A percentile compares a stretch with the other conserved stretches of the same genome.
These are phyloP conservation scores for Sporothrix sp. DNA, from an alignment of 2,329 filamentous ascomycete genomes.

Conservation along the genomic window DNA sequence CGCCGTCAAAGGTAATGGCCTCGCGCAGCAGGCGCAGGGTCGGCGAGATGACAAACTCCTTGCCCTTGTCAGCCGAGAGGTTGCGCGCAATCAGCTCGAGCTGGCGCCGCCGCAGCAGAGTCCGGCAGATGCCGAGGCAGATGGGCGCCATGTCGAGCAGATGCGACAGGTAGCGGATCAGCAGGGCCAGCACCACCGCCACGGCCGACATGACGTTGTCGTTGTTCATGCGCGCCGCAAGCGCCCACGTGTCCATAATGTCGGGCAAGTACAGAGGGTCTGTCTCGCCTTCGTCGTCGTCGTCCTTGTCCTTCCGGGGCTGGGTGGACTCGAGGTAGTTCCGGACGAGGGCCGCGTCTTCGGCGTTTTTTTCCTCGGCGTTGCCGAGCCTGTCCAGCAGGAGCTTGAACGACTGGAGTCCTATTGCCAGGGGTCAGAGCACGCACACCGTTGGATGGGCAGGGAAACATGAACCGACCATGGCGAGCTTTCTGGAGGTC, in stretches of 20 bases:
- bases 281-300: slow-evolving; percentile 40
- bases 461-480: slow-evolving; percentile 33
- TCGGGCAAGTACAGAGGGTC: slow-evolving; percentile 61
- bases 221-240: slow-evolving; percentile 68
- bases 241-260: slow-evolving; percentile 80
- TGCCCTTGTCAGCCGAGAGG: slow-evolving; percentile 68
- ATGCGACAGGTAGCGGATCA: slow-evolving; percentile 68
- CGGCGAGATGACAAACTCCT: slow-evolving; percentile 82
- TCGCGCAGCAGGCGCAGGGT: slow-evolving; percentile 79
- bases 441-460: background rate
- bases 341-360: slow-evolving; percentile 50
- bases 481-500: slow-evolving; percentile 58
- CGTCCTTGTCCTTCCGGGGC: slow-evolving; percentile 29
- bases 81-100: slow-evolving; percentile 71
- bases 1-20: slow-evolving; percentile 77
- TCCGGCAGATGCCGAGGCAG: slow-evolving; percentile 70
- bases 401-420: slow-evolving; percentile 58
- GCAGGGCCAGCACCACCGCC: slow-evolving; percentile 68
- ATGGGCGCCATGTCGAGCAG: slow-evolving; percentile 65
- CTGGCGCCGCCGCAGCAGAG: slow-evolving; percentile 70
- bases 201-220: slow-evolving; percentile 74
- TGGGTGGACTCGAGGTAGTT: slow-evolving; percentile 52
- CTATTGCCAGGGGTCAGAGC: slow-evolving; percentile 29
- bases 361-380: slow-evolving; percentile 35
- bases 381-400: slow-evolving; percentile 58